Evolutionary conservation across 495 filamentous ascomycete species (phyloP), one percentile per base, ranked within the genome.

Genomic region (Patellaria atrata): DNA sequence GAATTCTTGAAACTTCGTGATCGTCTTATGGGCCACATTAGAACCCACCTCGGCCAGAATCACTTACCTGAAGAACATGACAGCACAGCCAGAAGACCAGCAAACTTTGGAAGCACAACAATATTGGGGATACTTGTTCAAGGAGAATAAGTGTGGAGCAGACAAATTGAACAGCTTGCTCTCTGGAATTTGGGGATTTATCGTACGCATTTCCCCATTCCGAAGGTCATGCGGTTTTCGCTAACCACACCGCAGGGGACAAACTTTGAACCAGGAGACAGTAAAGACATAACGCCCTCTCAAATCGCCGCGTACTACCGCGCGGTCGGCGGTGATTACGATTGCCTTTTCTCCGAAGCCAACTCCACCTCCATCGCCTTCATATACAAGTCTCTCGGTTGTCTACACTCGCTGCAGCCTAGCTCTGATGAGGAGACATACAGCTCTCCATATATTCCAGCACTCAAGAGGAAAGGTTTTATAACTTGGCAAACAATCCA

Each of bases 401-500:
- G 89, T 56, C 79, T 83, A 40, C 58, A 62, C 37, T 55, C 50
- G 17, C 32, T 62, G 10, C 58, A 62, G 38, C 58, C 58, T 6
- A 75, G 77, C 35, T 77, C 79, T 0, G 70, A 73, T 13, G 58
- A 63, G 9, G 71, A 86, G 44, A 73, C 79, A 28, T 93, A 77
- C 49, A 65, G 68, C 2, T 58, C 75, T 8, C 89, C 89, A 0
- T 71, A 69, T 1, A 65, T 93, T 23, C 89, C 89, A 7, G 80
- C 83, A 10, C 61, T 97, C 36, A 85, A 84, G 24, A 62, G 67
- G 0, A 71, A 70, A 43, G 89, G 89, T 16, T 97, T 93, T 52
- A 76, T 87, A 25, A 74, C 77, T 49, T 97, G 87, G 86, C 82
- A 94, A 64, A 80, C 81, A 2, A 84, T 97, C 11, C 84, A 96